Evolutionary conservation across 352 stramenopile species (phyloP), one percentile per base, ranked within the genome.

Genomic region (Peronospora belbahrii): DNA sequence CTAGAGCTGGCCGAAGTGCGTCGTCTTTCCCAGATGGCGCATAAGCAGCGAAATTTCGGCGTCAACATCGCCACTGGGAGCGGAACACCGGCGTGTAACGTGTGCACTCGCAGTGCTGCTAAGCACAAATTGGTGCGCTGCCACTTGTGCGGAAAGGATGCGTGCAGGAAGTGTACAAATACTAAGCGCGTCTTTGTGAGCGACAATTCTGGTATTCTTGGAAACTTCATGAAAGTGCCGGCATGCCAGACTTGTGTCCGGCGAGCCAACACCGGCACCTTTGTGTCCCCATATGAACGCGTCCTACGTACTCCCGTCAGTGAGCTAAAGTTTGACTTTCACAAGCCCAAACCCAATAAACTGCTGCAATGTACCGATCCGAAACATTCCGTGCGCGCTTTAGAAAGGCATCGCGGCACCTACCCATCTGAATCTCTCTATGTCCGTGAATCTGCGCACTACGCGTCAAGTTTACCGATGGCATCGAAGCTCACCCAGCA

Each of bases 1-100:
- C 59, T 79, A 4, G 74, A 78, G 2, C 52, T 77, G 37, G 74
- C 68, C 6, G 68, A 85, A 28, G 62, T 70, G 25, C 77, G 75
- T 33, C 60, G 68, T 2, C 58, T 85, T 20, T 83, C 74, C 1
- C 59, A 70, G 25, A 77, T 81, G 64, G 56, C 75, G 3, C 56
- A 59, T 6, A 49, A 61, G 2, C 64, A 67, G 8, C 69, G 65
- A 13, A 57, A 54, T 24, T 60, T 56, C 24, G 53, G 53, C 4
- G 32, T 47, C 6, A 53, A 20, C 7, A 40, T 32, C 3, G 57
- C 53, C 3, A 30, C 62, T n/a, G 48, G 70, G 7, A 52, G 61
- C 20, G 31, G 42, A 0, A 28, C 24, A 20, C 36, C 43, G 3
- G 28, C 39, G 13, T 70, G 59, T 34, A 49, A 46, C n/a, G 56